phyloP scores from a whole-genome alignment of 768 basidiomycete species.

The Boletellus emodensis region DNA sequence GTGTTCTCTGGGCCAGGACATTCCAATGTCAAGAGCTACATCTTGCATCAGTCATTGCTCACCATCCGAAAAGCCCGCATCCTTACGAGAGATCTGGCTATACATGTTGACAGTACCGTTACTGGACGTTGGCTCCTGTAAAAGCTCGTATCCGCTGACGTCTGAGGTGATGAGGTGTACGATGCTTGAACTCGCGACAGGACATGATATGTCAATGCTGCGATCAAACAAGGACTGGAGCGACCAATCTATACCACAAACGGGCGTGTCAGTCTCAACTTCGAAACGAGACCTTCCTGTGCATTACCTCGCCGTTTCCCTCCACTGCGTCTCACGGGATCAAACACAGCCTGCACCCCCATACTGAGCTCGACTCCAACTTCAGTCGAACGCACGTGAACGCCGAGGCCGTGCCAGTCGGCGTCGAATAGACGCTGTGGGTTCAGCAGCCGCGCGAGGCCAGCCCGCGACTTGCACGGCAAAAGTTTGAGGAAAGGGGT shows the following conservation, averaged over 20 bases:
- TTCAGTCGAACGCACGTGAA: constrained; percentile 67
- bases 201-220: constrained; percentile 59
- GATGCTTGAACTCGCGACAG: constrained; percentile 60
- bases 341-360: constrained; percentile 70
- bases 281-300: neutral
- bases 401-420: constrained; percentile 85
- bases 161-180: constrained; percentile 48
- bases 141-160: constrained; percentile 40
- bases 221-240: constrained; percentile 66
- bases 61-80: neutral
- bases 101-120: constrained; percentile 42
- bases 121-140: constrained; percentile 46
- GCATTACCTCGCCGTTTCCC: constrained; percentile 52
- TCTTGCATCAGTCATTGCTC: constrained; percentile 3
- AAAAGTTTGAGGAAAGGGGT: constrained; percentile 94
- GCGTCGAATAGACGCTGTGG: constrained; percentile 85
- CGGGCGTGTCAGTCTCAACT: constrained; percentile 3
- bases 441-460: constrained; percentile 78
- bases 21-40: constrained; percentile 48
- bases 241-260: constrained; percentile 60
- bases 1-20: constrained; percentile 51
- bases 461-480: constrained; percentile 87
- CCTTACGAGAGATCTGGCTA: constrained; percentile 44
- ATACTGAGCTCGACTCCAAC: constrained; percentile 62
- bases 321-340: constrained; percentile 61